Base-by-base conservation (phyloP, 2,329 filamentous ascomycete species). In the Ascochyta koolunga region DNA sequence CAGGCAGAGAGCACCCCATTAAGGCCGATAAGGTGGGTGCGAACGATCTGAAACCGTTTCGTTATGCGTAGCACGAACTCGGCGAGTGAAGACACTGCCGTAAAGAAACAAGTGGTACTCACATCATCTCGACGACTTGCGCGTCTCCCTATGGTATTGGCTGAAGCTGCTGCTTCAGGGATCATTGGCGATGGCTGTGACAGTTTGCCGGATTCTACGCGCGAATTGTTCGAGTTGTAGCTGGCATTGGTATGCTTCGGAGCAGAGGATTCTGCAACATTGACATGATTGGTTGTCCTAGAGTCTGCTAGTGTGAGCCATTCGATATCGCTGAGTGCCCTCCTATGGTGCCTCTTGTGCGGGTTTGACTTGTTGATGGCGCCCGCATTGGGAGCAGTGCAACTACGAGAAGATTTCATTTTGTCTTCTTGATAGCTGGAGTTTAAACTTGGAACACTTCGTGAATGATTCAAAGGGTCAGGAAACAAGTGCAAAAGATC, bases 401-500 rank as follows among this genome's bases (percentile, higher is more conserved):
- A 62, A 58, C 57, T 67, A 46, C 60, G 65, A 37, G 62, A 61
- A 24, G 66, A 65, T 59, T 60, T 69, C 65, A 71, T 68, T 18
- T 61, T 62, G 54, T 54, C 54, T 27, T 61, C 54, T 51, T 40
- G 53, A 41, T 48, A 53, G 36, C 33, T 41, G 9, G 24, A 27
- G 16, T 56, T 50, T 19, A 62, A 32, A 36, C 50, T 54, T 38
- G 59, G 60, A 19, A 62, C 55, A 44, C 59, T 63, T 31, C 49
- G 58, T 8, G 60, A 50, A 46, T 64, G 62, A 18, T 48, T 56
- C 42, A 64, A 37, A 31, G 55, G 56, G 8, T 60, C 50, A 38
- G 59, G 51, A 24, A 61, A 56, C 13, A 59, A 25, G n/a, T 50
- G 31, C 19, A 62, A 29, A 4, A 60, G 25, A 27, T 54, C 39